Base-by-base conservation (phyloP, 352 stramenopile genomes). In the Globisporangium perplexum region DNA sequence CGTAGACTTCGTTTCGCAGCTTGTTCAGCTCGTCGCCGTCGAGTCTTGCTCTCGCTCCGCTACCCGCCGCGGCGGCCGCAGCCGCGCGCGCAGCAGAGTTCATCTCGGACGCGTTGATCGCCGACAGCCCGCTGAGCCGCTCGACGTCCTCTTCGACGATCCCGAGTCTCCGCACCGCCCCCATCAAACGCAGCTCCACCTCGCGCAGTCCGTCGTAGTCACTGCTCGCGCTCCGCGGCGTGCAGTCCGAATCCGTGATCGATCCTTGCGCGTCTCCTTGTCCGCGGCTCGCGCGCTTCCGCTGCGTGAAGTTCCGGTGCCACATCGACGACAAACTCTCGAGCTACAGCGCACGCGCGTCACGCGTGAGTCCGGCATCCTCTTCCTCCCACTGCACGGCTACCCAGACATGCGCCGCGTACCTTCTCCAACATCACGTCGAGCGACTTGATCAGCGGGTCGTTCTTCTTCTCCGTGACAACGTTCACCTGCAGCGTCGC, bases 391-490 rank as follows among this genome's bases (percentile, higher is more conserved):
- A 55, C 31, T 30, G 26, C 26, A 5, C 26, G 3, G 26, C 26
- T n/a, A 51, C 43, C 28, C 18, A 57, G 53, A 44, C 23, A 39
- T 55, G 17, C 28, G 4, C 11, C 22, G 0, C 38, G n/a, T 62
- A 78, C 69, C 69, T 90, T 90, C 55, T 90, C 74, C 18, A 71
- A 71, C 71, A 87, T 86, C 0, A 49, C 46, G 38, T 90, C 74
- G 11, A 90, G 54, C 28, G 63, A 63, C 60, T 88, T 90, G 65
- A 88, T 73, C 24, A 90, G 52, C 24, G 77, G 74, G n/a, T 90
- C 77, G 53, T 87, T 87, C 59, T 85, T 84, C 65, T 88, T 86
- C 57, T 87, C 77, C 0, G 79, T 90, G 23, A 68, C 68, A 26
- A 77, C 65, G 35, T 87, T 87, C 26, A 88, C 74, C 36, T 83